Evolutionary conservation across 2,329 filamentous ascomycete species (phyloP), one percentile per base, ranked within the genome.

Genomic region (Clonostachys solani): DNA sequence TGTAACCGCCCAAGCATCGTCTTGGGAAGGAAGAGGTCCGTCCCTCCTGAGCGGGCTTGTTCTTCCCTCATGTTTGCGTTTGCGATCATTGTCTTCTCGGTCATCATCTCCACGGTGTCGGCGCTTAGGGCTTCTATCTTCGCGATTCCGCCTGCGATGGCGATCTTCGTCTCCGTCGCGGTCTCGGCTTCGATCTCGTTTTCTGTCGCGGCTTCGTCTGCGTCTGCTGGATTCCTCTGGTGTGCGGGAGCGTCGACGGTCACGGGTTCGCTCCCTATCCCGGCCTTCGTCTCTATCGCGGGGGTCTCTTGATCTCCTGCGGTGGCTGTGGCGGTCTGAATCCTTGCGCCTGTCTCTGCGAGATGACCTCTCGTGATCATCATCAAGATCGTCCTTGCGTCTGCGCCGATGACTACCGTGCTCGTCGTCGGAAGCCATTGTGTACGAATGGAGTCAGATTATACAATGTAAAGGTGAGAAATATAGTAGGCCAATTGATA

Each of bases 21-120:
- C 71, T 56, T 86, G 82, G 1, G 80, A 81, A 2, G 81, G 81
- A 12, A 85, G 64, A 1, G 82, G 80, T 0, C 77, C 78, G 45
- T 60, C 59, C 9, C 57, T 61, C 49, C 55, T 60, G 33, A 66
- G 18, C 8, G 60, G 56, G 47, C 56, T 56, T 18, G 15, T 5
- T 38, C 15, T 18, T 12, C 17, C 17, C 34, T 50, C 56, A 40
- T 17, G 16, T 50, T 54, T 40, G 43, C 49, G 56, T 47, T 54
- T 49, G 35, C 53, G 57, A 18, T 60, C 50, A 34, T 58, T 48
- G 33, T 50, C 48, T 33, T 49, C 50, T 6, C 50, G 35, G 7
- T 40, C 45, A 33, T 52, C 47, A 48, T 47, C 47, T 33, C 49
- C 45, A 35, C 50, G 50, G 45, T 58, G 56, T 43, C 61, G 58